A percentile compares a stretch with the other conserved stretches of the same genome.
Evolutionary conservation across 192 early-diverging fungal species (phyloP).

Genomic region (Funneliformis mosseae): DNA sequence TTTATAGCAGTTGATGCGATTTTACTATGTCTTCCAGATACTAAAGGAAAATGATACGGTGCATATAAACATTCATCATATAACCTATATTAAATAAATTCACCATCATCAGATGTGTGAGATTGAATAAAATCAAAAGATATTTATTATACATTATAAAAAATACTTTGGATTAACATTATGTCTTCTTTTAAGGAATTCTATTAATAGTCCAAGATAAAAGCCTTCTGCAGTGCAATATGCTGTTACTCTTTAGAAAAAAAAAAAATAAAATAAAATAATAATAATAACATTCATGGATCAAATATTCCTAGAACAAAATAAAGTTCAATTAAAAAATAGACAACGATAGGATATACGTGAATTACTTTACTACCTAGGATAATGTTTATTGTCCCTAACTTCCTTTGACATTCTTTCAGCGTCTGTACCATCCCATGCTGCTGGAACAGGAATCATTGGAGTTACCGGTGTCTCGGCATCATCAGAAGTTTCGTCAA

Average conservation of each 20-base stretch:
- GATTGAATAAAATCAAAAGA: neutral
- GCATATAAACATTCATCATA: slow-evolving; percentile 61
- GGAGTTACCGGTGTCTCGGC: slow-evolving; percentile 32
- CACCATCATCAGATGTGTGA: neutral
- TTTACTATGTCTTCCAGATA: slow-evolving; percentile 40
- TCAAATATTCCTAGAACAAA: neutral
- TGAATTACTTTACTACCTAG: slow-evolving; percentile 43
- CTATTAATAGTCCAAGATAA: slow-evolving; percentile 44
- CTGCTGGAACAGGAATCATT: slow-evolving; percentile 9
- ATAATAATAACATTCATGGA: neutral
- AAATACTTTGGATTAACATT: slow-evolving; percentile 47
- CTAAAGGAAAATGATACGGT: slow-evolving; percentile 58
- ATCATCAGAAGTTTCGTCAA: slow-evolving; percentile 28
- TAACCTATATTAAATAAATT: slow-evolving; percentile 30
- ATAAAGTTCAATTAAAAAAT: neutral
- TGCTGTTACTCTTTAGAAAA: slow-evolving; percentile 61
- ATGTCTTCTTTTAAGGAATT: slow-evolving; percentile 52
- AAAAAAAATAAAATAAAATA: neutral
- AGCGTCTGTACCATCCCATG: slow-evolving; percentile 48
- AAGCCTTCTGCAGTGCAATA: slow-evolving; percentile 77
- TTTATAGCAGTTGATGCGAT: slow-evolving; percentile 39
- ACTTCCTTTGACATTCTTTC: slow-evolving; percentile 58
- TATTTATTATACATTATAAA: neutral
- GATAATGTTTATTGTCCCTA: slow-evolving; percentile 47
- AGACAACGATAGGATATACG: neutral